Evolutionary conservation across 2,329 filamentous ascomycete genomes (phyloP).

Genomic region (Diplodia corticola): DNA sequence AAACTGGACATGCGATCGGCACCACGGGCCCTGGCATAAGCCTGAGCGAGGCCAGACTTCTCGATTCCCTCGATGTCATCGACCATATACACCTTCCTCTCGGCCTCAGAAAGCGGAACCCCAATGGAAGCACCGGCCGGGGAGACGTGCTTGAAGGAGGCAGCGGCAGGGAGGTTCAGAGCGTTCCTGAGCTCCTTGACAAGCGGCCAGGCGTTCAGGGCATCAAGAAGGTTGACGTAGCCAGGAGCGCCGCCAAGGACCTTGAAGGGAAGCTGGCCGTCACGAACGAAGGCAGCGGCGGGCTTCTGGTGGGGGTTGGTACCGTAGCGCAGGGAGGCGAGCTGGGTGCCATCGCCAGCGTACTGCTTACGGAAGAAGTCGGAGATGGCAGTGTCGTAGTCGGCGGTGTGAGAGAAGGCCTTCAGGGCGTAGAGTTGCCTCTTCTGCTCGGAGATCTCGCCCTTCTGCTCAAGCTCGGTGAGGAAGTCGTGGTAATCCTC

Average conservation of each 20-base stretch:
- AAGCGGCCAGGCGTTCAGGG: constrained; percentile 93
- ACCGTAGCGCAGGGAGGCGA: constrained; percentile 86
- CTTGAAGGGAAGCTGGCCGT: constrained; percentile 85
- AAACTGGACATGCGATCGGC: constrained; percentile 99
- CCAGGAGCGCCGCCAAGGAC: constrained; percentile 86
- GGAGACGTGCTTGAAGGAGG: constrained; percentile 97
- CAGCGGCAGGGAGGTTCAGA: constrained; percentile 83
- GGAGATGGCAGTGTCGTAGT: constrained; percentile 92
- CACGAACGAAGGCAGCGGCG: constrained; percentile 76
- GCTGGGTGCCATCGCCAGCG: constrained; percentile 78
- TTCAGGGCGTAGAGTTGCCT: constrained; percentile 91
- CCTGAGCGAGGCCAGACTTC: constrained; percentile 82
- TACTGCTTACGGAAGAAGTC: constrained; percentile 99
- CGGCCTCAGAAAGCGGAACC: constrained; percentile 77
- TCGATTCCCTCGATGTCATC: constrained; percentile 91
- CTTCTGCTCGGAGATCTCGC: constrained; percentile 81
- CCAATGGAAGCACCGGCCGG: constrained; percentile 95
- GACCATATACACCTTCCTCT: constrained; percentile 98
- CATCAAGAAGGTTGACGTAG: constrained; percentile 96
- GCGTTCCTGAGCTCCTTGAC: constrained; percentile 95
- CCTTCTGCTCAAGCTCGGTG: constrained; percentile 75
- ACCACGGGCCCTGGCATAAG: constrained; percentile 91
- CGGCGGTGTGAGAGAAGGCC: constrained; percentile 96
- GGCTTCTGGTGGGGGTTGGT: constrained; percentile 99
- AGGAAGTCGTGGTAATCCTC: constrained; percentile 93